These are phyloP conservation scores for Dactylis glomerata DNA, from an alignment of 176 grass and related monocot genomes.

Conservation along the genomic window DNA sequence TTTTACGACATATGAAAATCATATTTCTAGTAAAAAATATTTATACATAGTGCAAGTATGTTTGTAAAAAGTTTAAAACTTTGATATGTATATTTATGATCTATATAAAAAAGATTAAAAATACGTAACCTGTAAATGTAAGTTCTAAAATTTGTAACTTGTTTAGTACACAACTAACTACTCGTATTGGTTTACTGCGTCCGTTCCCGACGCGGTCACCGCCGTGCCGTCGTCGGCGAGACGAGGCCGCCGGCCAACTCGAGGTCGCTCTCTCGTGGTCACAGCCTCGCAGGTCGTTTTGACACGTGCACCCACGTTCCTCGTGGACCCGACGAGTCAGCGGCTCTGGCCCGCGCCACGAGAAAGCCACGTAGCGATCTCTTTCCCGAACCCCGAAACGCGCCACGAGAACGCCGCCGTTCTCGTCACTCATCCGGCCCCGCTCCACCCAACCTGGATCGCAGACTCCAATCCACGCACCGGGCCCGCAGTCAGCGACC, in stretches of 20 bases:
- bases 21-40: no score
- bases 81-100: no score
- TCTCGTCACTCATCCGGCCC: not conserved
- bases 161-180: no score
- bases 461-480: not conserved
- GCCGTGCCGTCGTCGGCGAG: not conserved
- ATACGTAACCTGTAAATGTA: no score
- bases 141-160: no score
- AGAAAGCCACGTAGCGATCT: not conserved
- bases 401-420: no score
- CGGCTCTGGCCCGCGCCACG: not conserved
- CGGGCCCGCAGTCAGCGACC: not conserved
- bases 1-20: no score
- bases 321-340: not conserved
- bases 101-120: no score
- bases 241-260: not conserved
- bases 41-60: no score
- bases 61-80: no score
- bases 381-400: slow-evolving; percentile 25
- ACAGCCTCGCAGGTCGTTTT: not conserved
- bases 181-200: no score
- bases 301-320: not conserved
- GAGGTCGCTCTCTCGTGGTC: not conserved
- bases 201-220: no score
- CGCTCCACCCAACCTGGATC: not conserved